Conservation (phyloP, 441 rosid genomes). For the Biscutella laevigata region DNA sequence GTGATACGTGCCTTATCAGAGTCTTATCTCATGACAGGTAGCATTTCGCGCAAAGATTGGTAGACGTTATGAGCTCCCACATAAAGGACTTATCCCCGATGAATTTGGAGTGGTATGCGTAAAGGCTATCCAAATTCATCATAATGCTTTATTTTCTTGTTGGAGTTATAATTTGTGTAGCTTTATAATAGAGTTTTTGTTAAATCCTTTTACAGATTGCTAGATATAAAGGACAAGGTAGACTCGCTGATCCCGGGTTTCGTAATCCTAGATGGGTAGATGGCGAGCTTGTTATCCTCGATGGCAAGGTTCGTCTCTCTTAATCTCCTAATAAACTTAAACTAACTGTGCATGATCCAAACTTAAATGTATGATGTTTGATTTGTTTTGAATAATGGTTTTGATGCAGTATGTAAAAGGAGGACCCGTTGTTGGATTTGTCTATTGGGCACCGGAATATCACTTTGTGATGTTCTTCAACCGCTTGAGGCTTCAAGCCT, state of each 20-base stretch:
- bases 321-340: slow-evolving; percentile 3
- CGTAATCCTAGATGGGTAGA: slow-evolving; percentile 93
- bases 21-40: slow-evolving; percentile 40
- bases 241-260: slow-evolving; percentile 89
- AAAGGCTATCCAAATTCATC: background rate
- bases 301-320: slow-evolving; percentile 70
- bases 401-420: slow-evolving; percentile 73
- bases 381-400: slow-evolving; percentile 7
- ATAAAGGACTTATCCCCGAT: slow-evolving; percentile 89
- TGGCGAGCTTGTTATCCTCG: slow-evolving; percentile 93
- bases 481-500: slow-evolving; percentile 68
- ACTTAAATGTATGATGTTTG: slow-evolving; percentile 5
- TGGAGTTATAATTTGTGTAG: background rate
- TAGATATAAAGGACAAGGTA: slow-evolving; percentile 92
- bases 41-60: slow-evolving; percentile 97
- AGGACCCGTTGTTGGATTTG: slow-evolving; percentile 93
- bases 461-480: slow-evolving; percentile 90
- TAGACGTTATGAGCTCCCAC: slow-evolving; percentile 81
- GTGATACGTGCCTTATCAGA: slow-evolving; percentile 3
- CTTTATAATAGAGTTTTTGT: background rate
- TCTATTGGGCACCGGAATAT: slow-evolving; percentile 95
- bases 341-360: slow-evolving; percentile 1
- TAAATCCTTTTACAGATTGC: slow-evolving; percentile 54
- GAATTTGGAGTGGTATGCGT: slow-evolving; percentile 89
- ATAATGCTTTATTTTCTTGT: background rate